These are phyloP conservation scores for Mariannaea sp. DNA, from an alignment of 2,329 filamentous ascomycete species.

Conservation along the genomic window DNA sequence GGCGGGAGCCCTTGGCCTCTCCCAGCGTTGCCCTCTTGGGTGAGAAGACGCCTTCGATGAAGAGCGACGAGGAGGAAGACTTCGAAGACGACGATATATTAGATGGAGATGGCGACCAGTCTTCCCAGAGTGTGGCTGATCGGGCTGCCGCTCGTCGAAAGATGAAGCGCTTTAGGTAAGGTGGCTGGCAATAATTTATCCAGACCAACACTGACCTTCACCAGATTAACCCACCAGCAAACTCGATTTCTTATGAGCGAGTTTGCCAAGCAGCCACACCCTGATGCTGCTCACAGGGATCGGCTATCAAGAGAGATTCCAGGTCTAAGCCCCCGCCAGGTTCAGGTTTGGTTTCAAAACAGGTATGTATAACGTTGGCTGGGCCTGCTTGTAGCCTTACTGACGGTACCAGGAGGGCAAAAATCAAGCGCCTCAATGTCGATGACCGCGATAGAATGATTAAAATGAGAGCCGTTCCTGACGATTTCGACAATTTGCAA, in stretches of 20 bases:
- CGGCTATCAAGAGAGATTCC: conserved; percentile 88
- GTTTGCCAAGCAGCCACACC: conserved; percentile 92
- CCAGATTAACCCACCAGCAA: conserved; percentile 90
- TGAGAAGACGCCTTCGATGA: conserved; percentile 43
- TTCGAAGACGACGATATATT: conserved; percentile 61
- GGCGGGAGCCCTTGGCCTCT: conserved; percentile 42
- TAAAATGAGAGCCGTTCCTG: conserved; percentile 72
- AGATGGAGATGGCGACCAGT: conserved; percentile 45
- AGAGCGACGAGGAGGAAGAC: conserved; percentile 57
- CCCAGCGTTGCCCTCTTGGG: conserved; percentile 45
- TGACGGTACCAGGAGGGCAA: conserved; percentile 60
- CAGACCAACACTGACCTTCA: conserved; percentile 41
- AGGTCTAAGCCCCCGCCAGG: conserved; percentile 86
- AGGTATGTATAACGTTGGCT: conserved; percentile 60
- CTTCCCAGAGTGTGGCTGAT: conserved; percentile 61
- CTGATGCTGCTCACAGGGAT: conserved; percentile 88
- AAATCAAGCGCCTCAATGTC: conserved; percentile 72
- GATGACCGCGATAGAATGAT: conserved; percentile 74
- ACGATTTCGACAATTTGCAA: conserved; percentile 72
- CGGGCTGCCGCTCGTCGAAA: conserved; percentile 63
- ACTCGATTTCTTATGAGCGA: conserved; percentile 98
- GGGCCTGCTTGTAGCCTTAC: background rate
- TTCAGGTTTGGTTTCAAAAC: conserved; percentile 99
- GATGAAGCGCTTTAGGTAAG: conserved; percentile 81
- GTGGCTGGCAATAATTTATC: background rate